A percentile compares a stretch with the other conserved stretches of the same genome.
Conservation (phyloP, 208 protist genomes). For the Wallacemonas rigidus region DNA sequence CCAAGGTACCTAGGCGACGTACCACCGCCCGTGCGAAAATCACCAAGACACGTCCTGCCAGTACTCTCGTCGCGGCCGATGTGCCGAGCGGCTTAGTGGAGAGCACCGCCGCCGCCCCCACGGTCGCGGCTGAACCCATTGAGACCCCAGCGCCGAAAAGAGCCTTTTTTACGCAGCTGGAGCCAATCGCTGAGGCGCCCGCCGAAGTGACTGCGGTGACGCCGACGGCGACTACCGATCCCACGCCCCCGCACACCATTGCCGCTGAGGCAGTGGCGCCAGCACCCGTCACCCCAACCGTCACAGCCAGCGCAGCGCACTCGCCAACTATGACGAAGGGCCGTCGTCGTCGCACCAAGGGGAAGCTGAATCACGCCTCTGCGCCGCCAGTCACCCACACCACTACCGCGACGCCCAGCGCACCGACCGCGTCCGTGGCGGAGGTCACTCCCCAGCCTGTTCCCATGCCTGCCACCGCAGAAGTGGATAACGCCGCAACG, state of each 20-base stretch:
- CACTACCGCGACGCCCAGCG: not conserved
- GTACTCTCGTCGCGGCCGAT: too few relatives aligned
- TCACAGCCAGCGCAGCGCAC: too few relatives aligned
- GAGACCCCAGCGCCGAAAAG: not conserved
- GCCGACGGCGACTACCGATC: not conserved
- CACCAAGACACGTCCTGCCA: not conserved
- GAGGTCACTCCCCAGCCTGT: too few relatives aligned
- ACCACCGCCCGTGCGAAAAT: not conserved
- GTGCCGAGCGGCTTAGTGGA: too few relatives aligned
- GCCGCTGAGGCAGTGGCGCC: too few relatives aligned
- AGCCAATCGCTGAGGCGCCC: not conserved
- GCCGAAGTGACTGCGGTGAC: not conserved
- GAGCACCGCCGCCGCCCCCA: too few relatives aligned
- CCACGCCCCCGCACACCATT: not conserved
- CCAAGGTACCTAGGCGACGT: not conserved
- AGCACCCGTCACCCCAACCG: too few relatives aligned
- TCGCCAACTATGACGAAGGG: not conserved
- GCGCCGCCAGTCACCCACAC: not conserved
- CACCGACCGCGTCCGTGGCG: too few relatives aligned
- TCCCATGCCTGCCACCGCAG: too few relatives aligned
- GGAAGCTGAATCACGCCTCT: slow-evolving; percentile 4
- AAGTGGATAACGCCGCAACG: too few relatives aligned
- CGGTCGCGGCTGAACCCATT: too few relatives aligned
- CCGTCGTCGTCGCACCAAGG: slow-evolving; percentile 7
- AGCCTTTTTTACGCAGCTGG: not conserved